Conservation (phyloP, 2,329 filamentous ascomycete species). For the Myriosclerotinia curreyana region DNA sequence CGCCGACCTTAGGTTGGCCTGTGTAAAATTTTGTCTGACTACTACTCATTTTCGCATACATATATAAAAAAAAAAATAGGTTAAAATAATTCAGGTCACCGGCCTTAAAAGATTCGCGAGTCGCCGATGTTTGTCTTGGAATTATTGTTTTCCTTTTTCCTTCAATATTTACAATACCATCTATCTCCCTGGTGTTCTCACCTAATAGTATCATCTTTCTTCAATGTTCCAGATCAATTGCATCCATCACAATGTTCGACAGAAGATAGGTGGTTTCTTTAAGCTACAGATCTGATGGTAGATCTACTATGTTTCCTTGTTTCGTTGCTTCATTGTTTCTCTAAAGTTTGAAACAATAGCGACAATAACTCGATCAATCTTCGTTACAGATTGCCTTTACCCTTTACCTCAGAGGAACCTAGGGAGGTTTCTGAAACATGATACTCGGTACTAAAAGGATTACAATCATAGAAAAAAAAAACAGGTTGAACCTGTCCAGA, state of each 20-base stretch:
- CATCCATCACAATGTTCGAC: too few species aligned
- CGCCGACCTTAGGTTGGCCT: neutral
- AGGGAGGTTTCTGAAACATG: neutral
- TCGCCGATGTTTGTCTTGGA: too few species aligned
- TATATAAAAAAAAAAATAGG: too few species aligned
- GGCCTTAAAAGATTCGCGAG: too few species aligned
- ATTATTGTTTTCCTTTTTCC: too few species aligned
- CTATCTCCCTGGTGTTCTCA: too few species aligned
- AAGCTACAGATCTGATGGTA: neutral
- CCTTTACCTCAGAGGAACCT: neutral
- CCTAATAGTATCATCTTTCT: too few species aligned
- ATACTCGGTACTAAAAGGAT: neutral
- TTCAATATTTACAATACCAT: too few species aligned
- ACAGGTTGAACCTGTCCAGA: neutral
- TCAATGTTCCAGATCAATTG: too few species aligned
- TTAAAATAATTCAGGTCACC: too few species aligned
- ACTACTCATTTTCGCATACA: too few species aligned
- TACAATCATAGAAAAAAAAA: neutral
- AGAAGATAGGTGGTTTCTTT: too few species aligned
- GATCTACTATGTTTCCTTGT: neutral
- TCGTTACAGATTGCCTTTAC: conserved; percentile 7
- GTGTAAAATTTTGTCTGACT: neutral
- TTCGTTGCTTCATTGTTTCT: conserved; percentile 7
- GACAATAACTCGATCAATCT: conserved; percentile 3
- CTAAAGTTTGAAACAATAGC: conserved; percentile 6